A percentile compares a stretch with the other conserved stretches of the same genome.
phyloP scores from a whole-genome alignment of 257 asterid genomes.

The Solanum chilense region DNA sequence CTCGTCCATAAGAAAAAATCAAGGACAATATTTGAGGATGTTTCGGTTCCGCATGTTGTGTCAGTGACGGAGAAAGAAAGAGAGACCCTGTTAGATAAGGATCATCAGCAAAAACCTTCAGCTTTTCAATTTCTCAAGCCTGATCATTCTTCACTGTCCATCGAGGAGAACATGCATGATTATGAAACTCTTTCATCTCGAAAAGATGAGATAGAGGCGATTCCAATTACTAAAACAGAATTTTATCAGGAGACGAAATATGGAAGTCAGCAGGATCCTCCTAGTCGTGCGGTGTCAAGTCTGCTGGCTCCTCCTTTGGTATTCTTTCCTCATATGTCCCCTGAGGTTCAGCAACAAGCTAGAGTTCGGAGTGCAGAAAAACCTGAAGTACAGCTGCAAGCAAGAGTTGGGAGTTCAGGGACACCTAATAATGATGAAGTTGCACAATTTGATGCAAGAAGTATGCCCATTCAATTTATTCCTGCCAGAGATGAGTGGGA shows the following conservation, averaged over 20 bases:
- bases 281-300: conserved; percentile 17
- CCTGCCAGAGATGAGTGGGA: conserved; percentile 26
- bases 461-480: conserved; percentile 14
- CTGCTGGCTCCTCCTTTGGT: conserved; percentile 9
- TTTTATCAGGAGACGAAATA: conserved; percentile 6
- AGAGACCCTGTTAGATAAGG: conserved; percentile 17
- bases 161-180: conserved; percentile 52
- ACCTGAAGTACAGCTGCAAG: conserved; percentile 14
- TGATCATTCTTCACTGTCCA: conserved; percentile 23
- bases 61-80: conserved; percentile 12
- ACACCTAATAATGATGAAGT: conserved; percentile 26
- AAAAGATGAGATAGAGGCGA: conserved; percentile 17
- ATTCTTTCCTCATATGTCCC: conserved; percentile 7
- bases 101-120: conserved; percentile 17
- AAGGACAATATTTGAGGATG: conserved; percentile 47
- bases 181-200: conserved; percentile 33
- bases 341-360: conserved; percentile 11
- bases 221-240: conserved; percentile 10
- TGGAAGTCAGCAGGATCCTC: conserved; percentile 25
- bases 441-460: conserved; percentile 17
- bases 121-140: conserved; percentile 14
- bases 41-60: conserved; percentile 36
- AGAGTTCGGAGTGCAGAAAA: neutral
- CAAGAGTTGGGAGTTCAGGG: conserved; percentile 25
- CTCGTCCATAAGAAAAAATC: conserved; percentile 77